Evolutionary conservation across 257 asterid genomes (phyloP).

Genomic region (Solanum tarapatanum): DNA sequence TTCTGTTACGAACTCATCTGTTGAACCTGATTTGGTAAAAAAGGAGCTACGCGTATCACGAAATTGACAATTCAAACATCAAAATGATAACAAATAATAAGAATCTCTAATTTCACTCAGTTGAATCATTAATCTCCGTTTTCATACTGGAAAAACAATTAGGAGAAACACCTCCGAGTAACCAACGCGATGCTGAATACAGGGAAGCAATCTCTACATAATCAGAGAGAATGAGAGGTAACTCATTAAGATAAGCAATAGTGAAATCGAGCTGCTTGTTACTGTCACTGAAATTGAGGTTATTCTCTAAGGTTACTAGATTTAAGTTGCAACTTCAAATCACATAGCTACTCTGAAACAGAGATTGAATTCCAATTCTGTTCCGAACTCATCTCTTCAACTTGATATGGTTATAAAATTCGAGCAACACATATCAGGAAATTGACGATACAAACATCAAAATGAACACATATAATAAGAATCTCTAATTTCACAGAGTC

Average conservation of each 20-base stretch:
- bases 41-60: too few species aligned
- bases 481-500: background rate
- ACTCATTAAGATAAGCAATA: background rate
- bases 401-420: background rate
- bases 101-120: background rate
- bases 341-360: background rate
- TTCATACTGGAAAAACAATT: background rate
- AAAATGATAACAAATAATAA: too few species aligned
- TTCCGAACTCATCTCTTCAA: background rate
- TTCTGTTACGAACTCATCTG: background rate
- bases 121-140: background rate
- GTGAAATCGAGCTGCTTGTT: background rate
- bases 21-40: background rate
- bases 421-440: background rate
- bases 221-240: background rate
- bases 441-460: background rate
- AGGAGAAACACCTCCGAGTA: background rate
- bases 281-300: background rate
- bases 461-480: background rate
- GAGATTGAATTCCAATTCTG: background rate
- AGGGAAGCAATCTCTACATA: background rate
- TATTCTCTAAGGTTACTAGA: background rate
- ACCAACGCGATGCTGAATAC: background rate
- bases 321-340: background rate
- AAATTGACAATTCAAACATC: too few species aligned